Evolutionary conservation across 225 moss, liverwort and hornwort genomes (phyloP).

Genomic region (Polytrichum formosum): DNA sequence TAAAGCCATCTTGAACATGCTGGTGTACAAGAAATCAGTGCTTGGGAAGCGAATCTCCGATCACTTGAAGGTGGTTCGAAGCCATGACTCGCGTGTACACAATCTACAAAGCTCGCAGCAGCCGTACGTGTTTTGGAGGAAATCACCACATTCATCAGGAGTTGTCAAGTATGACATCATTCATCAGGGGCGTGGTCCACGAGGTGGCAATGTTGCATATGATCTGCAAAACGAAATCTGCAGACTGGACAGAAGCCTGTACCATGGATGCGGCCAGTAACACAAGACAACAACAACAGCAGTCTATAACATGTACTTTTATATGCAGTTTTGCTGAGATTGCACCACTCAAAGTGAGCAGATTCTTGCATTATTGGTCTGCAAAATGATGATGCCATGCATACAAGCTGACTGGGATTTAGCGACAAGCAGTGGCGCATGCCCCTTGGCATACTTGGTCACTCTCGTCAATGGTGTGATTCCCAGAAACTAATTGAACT

Average conservation of each 20-base stretch:
- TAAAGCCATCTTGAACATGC: constrained; percentile 67
- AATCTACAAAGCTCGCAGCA: constrained; percentile 51
- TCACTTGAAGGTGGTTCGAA: constrained; percentile 55
- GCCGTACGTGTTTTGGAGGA: constrained; percentile 30
- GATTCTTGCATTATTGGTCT: no score
- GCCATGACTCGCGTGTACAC: constrained; percentile 55
- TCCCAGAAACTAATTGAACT: no score
- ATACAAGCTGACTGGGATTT: no score
- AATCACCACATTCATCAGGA: constrained; percentile 2
- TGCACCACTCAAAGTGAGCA: neutral
- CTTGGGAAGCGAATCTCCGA: constrained; percentile 57
- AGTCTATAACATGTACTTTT: neutral
- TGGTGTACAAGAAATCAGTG: constrained; percentile 70
- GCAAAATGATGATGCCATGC: no score
- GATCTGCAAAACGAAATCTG: constrained; percentile 26
- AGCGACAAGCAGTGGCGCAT: no score
- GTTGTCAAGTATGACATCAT: constrained; percentile 18
- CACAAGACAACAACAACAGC: neutral
- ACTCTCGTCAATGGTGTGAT: no score
- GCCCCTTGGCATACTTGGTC: no score
- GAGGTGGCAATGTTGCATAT: neutral
- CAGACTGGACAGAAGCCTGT: constrained; percentile 20
- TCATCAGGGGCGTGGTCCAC: constrained; percentile 8
- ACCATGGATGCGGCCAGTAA: constrained; percentile 26
- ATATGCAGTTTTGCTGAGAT: no score